A percentile compares a stretch with the other conserved stretches of the same genome.
Evolutionary conservation across 2,329 filamentous ascomycete genomes (phyloP).

Genomic region (Orbilia javanica): DNA sequence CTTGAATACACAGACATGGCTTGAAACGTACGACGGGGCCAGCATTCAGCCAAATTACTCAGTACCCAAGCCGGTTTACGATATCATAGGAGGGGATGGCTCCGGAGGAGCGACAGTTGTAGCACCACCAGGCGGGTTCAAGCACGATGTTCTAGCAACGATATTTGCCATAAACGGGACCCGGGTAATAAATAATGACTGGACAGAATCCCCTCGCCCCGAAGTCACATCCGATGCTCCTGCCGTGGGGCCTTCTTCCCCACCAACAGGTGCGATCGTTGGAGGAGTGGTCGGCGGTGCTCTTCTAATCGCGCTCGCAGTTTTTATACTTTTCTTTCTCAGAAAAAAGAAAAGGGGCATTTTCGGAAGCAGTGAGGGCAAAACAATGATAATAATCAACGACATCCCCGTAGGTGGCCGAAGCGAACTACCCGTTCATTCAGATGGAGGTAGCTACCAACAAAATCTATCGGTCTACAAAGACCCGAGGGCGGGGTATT

Average conservation of each 20-base stretch:
- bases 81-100: slow-evolving; percentile 1
- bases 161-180: slow-evolving; percentile 18
- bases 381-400: no score
- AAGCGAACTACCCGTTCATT: slow-evolving; percentile 4
- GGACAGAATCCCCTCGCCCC: not conserved
- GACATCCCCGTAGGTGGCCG: slow-evolving; percentile 2
- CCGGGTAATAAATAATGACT: not conserved
- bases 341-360: not conserved
- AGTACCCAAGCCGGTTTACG: not conserved
- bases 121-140: slow-evolving; percentile 4
- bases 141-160: not conserved
- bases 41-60: not conserved
- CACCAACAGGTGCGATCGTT: slow-evolving; percentile 7
- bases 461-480: not conserved
- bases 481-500: not conserved
- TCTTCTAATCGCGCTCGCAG: not conserved
- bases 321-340: not conserved
- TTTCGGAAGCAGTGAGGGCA: not conserved
- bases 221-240: not conserved
- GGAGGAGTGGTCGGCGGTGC: slow-evolving; percentile 3
- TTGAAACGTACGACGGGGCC: slow-evolving; percentile 5
- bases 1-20: slow-evolving; percentile 17
- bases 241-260: no score
- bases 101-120: slow-evolving; percentile 8
- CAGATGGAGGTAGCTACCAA: not conserved